Evolutionary conservation across 78 protist genomes (phyloP).

Genomic region (Guillardia theta): DNA sequence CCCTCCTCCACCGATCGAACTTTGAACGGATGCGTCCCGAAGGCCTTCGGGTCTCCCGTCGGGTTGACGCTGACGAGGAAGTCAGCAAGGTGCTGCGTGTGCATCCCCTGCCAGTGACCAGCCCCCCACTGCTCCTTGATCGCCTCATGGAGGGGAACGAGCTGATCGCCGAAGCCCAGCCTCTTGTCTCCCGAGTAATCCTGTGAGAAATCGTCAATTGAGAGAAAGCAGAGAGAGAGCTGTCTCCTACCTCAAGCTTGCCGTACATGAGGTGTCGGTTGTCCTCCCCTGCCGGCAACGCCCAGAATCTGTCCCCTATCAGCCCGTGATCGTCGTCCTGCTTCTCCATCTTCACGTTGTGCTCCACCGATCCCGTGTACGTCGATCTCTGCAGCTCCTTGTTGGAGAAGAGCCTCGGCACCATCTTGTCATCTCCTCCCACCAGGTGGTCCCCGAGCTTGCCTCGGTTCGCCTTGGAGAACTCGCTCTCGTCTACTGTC

Average conservation of each 20-base stretch:
- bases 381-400: neutral
- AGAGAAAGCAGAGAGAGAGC: neutral
- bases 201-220: too few relatives aligned
- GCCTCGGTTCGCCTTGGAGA: too few relatives aligned
- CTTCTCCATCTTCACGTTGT: neutral
- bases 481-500: too few relatives aligned
- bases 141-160: neutral
- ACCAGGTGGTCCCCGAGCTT: neutral
- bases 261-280: neutral
- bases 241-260: too few relatives aligned
- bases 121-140: neutral
- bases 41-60: neutral
- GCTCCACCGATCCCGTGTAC: neutral
- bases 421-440: neutral
- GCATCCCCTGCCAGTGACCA: neutral
- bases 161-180: neutral
- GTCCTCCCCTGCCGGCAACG: neutral
- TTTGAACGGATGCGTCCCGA: neutral
- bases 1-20: too few relatives aligned
- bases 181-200: neutral
- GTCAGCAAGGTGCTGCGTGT: neutral
- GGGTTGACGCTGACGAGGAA: neutral
- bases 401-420: neutral
- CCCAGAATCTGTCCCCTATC: neutral
- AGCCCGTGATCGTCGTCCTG: neutral